Conservation (phyloP, 129 eudicot species). For the Calendula officinalis region DNA sequence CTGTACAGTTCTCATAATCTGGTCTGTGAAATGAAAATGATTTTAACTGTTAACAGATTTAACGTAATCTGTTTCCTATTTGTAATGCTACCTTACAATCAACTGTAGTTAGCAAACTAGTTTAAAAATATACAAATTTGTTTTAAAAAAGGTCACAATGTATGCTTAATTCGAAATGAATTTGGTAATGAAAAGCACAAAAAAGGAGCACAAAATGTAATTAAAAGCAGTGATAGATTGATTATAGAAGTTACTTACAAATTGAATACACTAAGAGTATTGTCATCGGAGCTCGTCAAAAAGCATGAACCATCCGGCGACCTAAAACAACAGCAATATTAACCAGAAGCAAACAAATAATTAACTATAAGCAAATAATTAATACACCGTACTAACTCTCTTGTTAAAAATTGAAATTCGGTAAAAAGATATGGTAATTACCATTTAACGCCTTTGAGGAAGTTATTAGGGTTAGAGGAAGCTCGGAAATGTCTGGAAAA, state of each 20-base stretch:
- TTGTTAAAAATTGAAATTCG: background rate
- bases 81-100: no score
- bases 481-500: conserved; percentile 62
- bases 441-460: conserved; percentile 82
- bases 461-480: conserved; percentile 71
- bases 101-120: no score
- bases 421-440: background rate
- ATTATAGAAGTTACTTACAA: conserved; percentile 42
- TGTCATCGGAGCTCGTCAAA: conserved; percentile 71
- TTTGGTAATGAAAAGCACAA: background rate
- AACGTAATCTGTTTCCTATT: background rate
- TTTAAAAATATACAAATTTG: no score
- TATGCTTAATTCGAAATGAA: background rate
- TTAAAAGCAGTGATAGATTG: background rate
- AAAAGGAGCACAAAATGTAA: background rate
- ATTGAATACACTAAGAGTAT: conserved; percentile 49
- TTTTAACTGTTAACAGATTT: background rate
- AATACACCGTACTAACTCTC: background rate
- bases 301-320: conserved; percentile 97
- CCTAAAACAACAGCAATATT: conserved; percentile 42
- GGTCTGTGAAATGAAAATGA: conserved; percentile 42
- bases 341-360: background rate
- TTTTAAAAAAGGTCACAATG: no score
- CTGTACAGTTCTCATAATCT: conserved; percentile 38
- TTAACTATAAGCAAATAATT: background rate